Conservation (phyloP, 208 protist species). For the Trypanosoma lewisi region DNA sequence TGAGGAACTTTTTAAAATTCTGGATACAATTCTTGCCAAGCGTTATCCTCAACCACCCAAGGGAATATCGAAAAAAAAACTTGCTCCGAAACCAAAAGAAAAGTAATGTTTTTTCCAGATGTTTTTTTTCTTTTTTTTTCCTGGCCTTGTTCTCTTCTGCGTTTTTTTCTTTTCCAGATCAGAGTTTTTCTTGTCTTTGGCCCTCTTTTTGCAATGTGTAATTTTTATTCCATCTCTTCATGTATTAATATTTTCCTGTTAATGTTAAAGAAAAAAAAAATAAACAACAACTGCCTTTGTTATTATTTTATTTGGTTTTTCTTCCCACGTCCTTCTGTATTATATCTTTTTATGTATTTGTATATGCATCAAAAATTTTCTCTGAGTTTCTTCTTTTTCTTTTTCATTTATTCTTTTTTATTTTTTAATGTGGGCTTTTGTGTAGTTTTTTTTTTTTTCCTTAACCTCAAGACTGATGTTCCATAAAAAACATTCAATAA, state of each 20-base stretch:
- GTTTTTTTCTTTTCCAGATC: constrained; percentile 5
- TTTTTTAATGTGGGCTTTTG: constrained; percentile 1
- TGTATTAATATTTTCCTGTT: neutral
- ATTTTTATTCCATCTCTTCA: neutral
- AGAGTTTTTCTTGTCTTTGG: neutral
- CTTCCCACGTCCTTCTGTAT: no score
- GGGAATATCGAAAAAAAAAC: constrained; percentile 35
- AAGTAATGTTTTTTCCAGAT: constrained; percentile 20
- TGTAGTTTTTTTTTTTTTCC: constrained; percentile 20
- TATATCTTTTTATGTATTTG: neutral
- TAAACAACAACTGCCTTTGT: no score
- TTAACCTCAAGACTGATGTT: constrained; percentile 42
- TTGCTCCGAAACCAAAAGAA: constrained; percentile 5
- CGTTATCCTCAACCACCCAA: constrained; percentile 51
- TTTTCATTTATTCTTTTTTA: constrained; percentile 21
- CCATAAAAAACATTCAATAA: constrained; percentile 55
- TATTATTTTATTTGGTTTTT: neutral
- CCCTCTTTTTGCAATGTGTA: neutral
- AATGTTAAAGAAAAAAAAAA: no score
- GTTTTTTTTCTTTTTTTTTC: constrained; percentile 20
- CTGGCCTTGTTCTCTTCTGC: neutral
- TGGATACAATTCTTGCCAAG: constrained; percentile 43
- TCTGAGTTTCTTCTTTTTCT: constrained; percentile 13
- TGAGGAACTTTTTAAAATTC: constrained; percentile 35
- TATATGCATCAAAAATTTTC: neutral